These are phyloP conservation scores for Grigorovia humatica DNA, from an alignment of 805 yeast species.

Conservation along the genomic window DNA sequence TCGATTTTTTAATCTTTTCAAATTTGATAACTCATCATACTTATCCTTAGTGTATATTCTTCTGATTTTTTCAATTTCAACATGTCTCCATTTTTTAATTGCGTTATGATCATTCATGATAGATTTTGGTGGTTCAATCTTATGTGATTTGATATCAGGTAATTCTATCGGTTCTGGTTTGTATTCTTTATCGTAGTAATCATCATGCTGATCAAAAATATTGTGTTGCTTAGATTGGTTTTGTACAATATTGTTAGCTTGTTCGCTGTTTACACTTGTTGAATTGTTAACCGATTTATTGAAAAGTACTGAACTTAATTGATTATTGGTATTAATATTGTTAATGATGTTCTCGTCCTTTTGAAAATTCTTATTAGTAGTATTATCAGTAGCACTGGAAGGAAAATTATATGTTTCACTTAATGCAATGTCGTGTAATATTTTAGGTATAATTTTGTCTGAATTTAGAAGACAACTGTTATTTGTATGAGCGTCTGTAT, in stretches of 20 bases:
- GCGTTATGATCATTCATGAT: constrained; percentile 11
- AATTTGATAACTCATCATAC: constrained; percentile 20
- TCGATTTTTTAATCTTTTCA: constrained; percentile 9
- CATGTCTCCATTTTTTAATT: constrained; percentile 27
- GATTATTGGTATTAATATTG: background rate
- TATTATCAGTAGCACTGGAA: background rate
- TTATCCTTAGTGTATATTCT: constrained; percentile 22
- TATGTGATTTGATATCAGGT: constrained; percentile 20
- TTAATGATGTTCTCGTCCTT: too few species aligned
- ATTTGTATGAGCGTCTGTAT: background rate
- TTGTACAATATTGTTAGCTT: too few species aligned
- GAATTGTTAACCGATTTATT: background rate
- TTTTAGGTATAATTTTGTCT: background rate
- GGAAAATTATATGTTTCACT: background rate
- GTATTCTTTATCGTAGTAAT: constrained; percentile 5
- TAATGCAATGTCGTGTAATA: background rate
- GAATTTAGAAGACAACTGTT: background rate
- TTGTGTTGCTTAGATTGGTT: background rate
- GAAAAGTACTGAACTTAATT: too few species aligned
- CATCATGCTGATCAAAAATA: background rate
- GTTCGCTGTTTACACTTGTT: too few species aligned
- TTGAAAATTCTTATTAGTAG: background rate
- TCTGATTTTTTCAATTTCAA: constrained; percentile 24
- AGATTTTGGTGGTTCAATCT: constrained; percentile 16
- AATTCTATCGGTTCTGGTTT: constrained; percentile 11